Percentiles rank a stretch among this genome's conserved stretches.
These are phyloP conservation scores for Malassezia vespertilionis DNA, from an alignment of 1,284 basidiomycete species.

Conservation along the genomic window DNA sequence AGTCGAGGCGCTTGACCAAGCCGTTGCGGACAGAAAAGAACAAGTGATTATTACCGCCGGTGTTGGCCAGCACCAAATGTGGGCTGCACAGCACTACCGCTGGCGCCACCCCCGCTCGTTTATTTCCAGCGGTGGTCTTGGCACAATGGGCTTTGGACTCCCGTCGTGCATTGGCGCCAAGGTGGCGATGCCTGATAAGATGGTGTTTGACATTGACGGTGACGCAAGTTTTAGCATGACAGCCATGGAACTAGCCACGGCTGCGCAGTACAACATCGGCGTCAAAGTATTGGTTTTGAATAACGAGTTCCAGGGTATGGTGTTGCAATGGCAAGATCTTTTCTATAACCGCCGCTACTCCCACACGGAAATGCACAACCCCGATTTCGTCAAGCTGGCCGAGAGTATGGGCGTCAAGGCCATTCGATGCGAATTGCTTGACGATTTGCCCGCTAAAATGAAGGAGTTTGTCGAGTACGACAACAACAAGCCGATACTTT, in stretches of 20 bases:
- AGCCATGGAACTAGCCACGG: slow-evolving; percentile 94
- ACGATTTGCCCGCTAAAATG: slow-evolving; percentile 84
- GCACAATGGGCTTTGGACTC: slow-evolving; percentile 88
- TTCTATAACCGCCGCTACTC: slow-evolving; percentile 92
- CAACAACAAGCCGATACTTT: slow-evolving; percentile 67
- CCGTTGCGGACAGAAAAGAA: slow-evolving; percentile 61
- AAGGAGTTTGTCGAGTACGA: slow-evolving; percentile 96
- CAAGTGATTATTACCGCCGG: slow-evolving; percentile 82
- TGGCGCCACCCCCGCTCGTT: slow-evolving; percentile 78
- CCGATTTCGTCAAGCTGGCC: slow-evolving; percentile 80
- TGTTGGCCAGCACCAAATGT: slow-evolving; percentile 99
- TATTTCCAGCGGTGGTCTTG: slow-evolving; percentile 93
- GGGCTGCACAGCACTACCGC: slow-evolving; percentile 88
- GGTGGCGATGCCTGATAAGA: slow-evolving; percentile 84
- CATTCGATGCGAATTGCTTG: slow-evolving; percentile 61
- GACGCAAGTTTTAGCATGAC: slow-evolving; percentile 96
- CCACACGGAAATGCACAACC: slow-evolving; percentile 86
- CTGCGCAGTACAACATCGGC: slow-evolving; percentile 78
- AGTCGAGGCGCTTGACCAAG: slow-evolving; percentile 73
- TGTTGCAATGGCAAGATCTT: slow-evolving; percentile 93
- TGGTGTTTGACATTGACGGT: slow-evolving; percentile 89
- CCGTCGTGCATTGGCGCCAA: slow-evolving; percentile 91
- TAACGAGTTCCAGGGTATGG: slow-evolving; percentile 63
- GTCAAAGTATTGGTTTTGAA: slow-evolving; percentile 61
- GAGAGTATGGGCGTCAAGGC: slow-evolving; percentile 83